phyloP scores from a whole-genome alignment of 257 asterid species.

The Orobanche coerulescens region DNA sequence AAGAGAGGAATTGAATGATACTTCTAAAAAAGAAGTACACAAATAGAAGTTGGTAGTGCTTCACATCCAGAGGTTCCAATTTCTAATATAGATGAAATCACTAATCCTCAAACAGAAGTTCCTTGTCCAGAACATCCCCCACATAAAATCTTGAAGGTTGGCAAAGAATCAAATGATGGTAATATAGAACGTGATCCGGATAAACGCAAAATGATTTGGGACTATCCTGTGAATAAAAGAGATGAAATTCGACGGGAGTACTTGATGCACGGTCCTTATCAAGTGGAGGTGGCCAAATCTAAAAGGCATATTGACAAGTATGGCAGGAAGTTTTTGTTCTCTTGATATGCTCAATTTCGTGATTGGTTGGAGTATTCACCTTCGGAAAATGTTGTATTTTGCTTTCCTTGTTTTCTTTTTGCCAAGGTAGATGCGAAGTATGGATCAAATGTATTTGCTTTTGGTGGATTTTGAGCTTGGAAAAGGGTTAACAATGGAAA shows the following conservation, averaged over 20 bases:
- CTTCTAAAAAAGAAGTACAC: no score
- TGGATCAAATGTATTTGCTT: neutral
- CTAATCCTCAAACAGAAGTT: no score
- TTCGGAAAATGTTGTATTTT: neutral
- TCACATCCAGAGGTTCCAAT: no score
- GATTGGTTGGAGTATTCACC: constrained; percentile 20
- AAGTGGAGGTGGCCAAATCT: neutral
- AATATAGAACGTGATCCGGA: constrained; percentile 7
- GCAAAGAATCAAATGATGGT: no score
- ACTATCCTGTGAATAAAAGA: neutral
- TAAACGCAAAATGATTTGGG: neutral
- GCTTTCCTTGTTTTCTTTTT: neutral
- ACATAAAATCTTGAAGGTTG: no score
- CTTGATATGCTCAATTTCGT: constrained; percentile 1
- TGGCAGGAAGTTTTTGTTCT: neutral
- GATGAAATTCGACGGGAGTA: constrained; percentile 5
- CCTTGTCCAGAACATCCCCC: no score
- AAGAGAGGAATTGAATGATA: no score
- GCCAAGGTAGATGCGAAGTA: no score
- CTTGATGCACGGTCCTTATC: neutral
- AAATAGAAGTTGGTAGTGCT: no score
- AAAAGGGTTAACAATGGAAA: neutral
- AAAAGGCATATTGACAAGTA: neutral
- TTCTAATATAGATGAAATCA: no score
- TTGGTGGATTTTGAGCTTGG: neutral